A percentile compares a stretch with the other conserved stretches of the same genome.
Conservation (phyloP, 352 stramenopile species). For the Globisporangium radiosum region DNA sequence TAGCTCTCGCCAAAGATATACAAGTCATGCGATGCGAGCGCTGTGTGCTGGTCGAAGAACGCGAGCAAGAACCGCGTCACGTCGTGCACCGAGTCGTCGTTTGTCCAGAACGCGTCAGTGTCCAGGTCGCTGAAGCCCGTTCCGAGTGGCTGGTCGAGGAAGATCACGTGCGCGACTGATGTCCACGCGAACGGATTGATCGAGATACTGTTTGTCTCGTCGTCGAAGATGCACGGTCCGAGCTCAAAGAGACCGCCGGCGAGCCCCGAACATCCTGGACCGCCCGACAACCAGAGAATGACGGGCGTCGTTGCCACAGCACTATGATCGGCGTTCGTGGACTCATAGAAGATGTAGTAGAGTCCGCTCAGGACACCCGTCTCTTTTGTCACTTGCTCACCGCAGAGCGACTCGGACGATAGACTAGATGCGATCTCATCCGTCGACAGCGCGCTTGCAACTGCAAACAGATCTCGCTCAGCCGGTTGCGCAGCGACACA, state of each 20-base stretch:
- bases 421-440: background rate
- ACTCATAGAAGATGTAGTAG: slow-evolving; percentile 76
- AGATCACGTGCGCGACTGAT: slow-evolving; percentile 92
- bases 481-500: background rate
- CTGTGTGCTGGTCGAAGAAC: slow-evolving; percentile 43
- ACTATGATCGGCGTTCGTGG: slow-evolving; percentile 11
- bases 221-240: slow-evolving; percentile 90
- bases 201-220: slow-evolving; percentile 34
- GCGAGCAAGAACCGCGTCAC: slow-evolving; percentile 42
- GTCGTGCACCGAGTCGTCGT: slow-evolving; percentile 34
- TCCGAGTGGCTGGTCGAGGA: slow-evolving; percentile 92
- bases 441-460: slow-evolving; percentile 22
- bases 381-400: slow-evolving; percentile 47
- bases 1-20: slow-evolving; percentile 96
- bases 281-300: slow-evolving; percentile 95
- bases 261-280: slow-evolving; percentile 92
- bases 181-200: slow-evolving; percentile 95
- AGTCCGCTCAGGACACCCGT: slow-evolving; percentile 56
- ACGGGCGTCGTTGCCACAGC: slow-evolving; percentile 43
- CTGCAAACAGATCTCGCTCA: slow-evolving; percentile 10
- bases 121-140: slow-evolving; percentile 53
- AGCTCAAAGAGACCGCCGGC: slow-evolving; percentile 94
- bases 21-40: slow-evolving; percentile 52
- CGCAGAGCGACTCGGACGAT: slow-evolving; percentile 39
- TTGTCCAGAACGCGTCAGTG: slow-evolving; percentile 29